phyloP scores from a whole-genome alignment of 2,329 filamentous ascomycete genomes.

The Ceratocystis alfenasii region DNA sequence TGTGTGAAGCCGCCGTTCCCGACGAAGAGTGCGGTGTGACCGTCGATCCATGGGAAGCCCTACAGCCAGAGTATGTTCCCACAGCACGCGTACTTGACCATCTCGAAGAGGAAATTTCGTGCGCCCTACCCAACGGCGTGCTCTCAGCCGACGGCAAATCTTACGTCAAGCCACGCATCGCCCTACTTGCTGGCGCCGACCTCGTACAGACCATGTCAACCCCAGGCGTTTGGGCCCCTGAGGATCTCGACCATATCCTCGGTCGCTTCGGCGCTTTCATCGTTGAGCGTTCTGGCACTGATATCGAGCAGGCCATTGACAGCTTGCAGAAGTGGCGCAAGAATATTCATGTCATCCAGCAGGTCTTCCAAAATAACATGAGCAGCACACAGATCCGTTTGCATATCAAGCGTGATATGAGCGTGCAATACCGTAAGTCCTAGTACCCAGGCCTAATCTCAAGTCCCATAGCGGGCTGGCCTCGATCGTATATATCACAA shows the following conservation, averaged over 20 bases:
- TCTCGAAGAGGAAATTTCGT: conserved; percentile 80
- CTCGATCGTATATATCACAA: background rate
- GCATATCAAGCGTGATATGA: conserved; percentile 68
- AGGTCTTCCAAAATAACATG: conserved; percentile 71
- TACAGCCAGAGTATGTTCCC: conserved; percentile 71
- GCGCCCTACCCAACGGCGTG: conserved; percentile 60
- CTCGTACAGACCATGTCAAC: conserved; percentile 62
- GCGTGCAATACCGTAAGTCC: conserved; percentile 52
- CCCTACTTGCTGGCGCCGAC: conserved; percentile 69
- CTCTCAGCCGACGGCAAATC: conserved; percentile 53
- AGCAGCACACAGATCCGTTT: conserved; percentile 73
- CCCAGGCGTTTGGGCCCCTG: conserved; percentile 66
- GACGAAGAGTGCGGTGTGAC: conserved; percentile 63
- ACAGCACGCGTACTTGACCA: conserved; percentile 85
- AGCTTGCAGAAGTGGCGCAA: conserved; percentile 70
- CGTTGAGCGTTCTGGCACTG: conserved; percentile 76
- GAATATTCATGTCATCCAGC: conserved; percentile 78
- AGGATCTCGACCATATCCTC: conserved; percentile 80
- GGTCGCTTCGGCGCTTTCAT: conserved; percentile 74
- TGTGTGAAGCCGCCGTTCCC: conserved; percentile 73
- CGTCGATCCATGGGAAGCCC: conserved; percentile 78
- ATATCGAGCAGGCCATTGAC: conserved; percentile 78
- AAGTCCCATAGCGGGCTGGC: background rate
- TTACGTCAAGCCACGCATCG: conserved; percentile 54
- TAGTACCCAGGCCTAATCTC: background rate